Evolutionary conservation across 73 alveolate genomes (phyloP).

Genomic region (Paramecium pentaurelia): DNA sequence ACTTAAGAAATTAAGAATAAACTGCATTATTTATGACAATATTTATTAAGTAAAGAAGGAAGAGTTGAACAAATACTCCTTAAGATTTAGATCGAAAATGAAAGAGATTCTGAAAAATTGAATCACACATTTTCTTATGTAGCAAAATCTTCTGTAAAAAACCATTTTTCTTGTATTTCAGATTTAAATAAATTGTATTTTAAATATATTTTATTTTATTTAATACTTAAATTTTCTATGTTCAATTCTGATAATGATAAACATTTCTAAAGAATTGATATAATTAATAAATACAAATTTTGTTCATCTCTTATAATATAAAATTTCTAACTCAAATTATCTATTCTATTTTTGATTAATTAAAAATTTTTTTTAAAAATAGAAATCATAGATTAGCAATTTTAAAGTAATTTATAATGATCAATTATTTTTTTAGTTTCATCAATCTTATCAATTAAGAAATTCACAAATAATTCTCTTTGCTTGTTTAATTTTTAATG

Average conservation of each 20-base stretch:
- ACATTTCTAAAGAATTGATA: background rate
- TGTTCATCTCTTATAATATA: constrained; percentile 58
- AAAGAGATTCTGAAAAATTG: background rate
- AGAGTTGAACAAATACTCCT: constrained; percentile 3
- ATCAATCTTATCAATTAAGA: constrained; percentile 45
- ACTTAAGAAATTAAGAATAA: background rate
- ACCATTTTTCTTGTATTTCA: too few species aligned
- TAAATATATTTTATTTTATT: background rate
- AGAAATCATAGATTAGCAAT: background rate
- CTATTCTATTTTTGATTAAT: constrained; percentile 55
- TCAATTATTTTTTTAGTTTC: constrained; percentile 49
- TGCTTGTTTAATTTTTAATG: constrained; percentile 19
- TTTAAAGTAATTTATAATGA: constrained; percentile 46
- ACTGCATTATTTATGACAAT: background rate
- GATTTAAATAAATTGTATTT: background rate
- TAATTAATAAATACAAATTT: background rate
- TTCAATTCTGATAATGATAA: constrained; percentile 25
- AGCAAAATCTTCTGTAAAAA: too few species aligned
- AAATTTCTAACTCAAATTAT: constrained; percentile 15
- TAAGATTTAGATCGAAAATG: too few species aligned
- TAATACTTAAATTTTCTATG: background rate
- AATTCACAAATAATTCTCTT: constrained; percentile 53
- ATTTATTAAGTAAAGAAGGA: background rate
- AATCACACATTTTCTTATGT: background rate
- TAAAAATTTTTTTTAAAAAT: constrained; percentile 22